phyloP scores from a whole-genome alignment of 331 rosid genomes.

The Acacia concinna region DNA sequence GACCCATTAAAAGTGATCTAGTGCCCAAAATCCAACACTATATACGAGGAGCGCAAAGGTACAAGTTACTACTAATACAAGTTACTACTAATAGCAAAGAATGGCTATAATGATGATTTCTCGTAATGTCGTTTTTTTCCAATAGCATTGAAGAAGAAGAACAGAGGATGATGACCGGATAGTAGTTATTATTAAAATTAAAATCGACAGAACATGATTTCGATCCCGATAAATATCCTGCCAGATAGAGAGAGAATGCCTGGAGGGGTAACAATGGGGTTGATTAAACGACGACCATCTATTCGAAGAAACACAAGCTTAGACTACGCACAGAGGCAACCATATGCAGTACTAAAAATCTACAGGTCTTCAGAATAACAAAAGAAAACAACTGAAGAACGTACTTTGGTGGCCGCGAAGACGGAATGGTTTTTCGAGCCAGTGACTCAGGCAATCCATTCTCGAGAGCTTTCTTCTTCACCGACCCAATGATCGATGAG shows the following conservation, averaged over 20 bases:
- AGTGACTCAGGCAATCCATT: constrained; percentile 42
- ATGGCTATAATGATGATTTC: constrained; percentile 1
- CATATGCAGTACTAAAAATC: background rate
- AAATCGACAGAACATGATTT: background rate
- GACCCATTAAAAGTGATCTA: no score
- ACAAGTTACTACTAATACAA: background rate
- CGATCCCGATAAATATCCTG: background rate
- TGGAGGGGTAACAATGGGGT: background rate
- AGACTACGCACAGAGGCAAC: background rate
- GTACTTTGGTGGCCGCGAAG: constrained; percentile 58
- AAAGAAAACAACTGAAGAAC: constrained; percentile 20
- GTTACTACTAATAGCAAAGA: background rate
- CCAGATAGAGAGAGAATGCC: background rate
- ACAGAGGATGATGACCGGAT: background rate
- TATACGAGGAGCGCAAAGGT: background rate
- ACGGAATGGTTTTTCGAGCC: constrained; percentile 57
- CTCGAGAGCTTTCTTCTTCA: constrained; percentile 53
- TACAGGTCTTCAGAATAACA: background rate
- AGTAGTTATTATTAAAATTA: background rate
- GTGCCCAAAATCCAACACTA: no score
- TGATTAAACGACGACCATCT: background rate
- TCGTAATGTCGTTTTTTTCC: background rate
- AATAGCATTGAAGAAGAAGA: constrained; percentile 1
- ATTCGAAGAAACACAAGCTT: background rate
- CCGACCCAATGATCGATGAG: constrained; percentile 38